Percentiles rank a stretch among this genome's conserved stretches.
Evolutionary conservation across 2,329 filamentous ascomycete genomes (phyloP).

Genomic region (Alternaria sp.): DNA sequence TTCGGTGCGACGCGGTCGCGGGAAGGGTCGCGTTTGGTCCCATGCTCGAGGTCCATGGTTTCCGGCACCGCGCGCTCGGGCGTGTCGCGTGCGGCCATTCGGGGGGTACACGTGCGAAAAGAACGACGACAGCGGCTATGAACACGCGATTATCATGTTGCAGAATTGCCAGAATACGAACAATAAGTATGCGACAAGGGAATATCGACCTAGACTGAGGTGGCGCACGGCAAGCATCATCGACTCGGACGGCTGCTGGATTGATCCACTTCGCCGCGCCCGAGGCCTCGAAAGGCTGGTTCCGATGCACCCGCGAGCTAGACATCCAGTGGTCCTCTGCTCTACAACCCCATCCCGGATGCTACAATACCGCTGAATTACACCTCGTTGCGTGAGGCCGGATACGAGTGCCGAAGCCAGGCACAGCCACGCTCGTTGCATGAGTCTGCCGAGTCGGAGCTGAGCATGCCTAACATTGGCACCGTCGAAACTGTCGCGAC

Average conservation of each 20-base stretch:
- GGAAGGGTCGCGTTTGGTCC: slow-evolving; percentile 1
- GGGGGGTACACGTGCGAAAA: not conserved
- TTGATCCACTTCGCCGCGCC: not conserved
- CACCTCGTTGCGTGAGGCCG: not conserved
- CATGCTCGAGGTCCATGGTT: slow-evolving; percentile 15
- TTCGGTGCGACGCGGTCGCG: slow-evolving; percentile 2
- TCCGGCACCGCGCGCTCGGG: slow-evolving; percentile 3
- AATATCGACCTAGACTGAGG: not conserved
- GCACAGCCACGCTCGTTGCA: not conserved
- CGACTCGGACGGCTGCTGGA: not conserved
- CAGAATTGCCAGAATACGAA: not conserved
- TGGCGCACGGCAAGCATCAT: slow-evolving; percentile 7
- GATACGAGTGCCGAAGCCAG: not conserved
- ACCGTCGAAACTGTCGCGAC: not conserved
- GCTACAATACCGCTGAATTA: not conserved
- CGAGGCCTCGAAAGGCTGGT: not conserved
- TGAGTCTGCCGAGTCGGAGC: not conserved
- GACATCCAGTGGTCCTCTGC: not conserved
- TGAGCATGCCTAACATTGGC: not conserved
- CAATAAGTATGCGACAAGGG: not conserved
- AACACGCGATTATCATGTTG: slow-evolving; percentile 3
- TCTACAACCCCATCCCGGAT: not conserved
- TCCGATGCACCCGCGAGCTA: not conserved
- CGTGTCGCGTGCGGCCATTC: slow-evolving; percentile 6
- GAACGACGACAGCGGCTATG: not conserved